Base-by-base conservation (phyloP, 2,329 filamentous ascomycete species). In the Verticillium isaacii region DNA sequence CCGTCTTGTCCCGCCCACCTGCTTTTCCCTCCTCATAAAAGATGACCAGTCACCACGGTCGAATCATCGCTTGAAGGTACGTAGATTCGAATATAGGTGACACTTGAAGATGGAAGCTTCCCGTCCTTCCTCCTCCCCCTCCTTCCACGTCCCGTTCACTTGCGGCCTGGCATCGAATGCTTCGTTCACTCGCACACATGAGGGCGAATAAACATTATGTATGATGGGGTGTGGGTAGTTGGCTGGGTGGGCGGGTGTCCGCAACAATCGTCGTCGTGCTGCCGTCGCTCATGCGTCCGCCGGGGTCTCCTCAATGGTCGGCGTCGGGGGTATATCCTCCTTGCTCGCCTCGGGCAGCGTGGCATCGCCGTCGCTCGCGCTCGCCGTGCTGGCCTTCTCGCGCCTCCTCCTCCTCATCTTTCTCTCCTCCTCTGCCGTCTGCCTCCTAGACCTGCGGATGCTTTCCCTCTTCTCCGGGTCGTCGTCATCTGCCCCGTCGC, bases 351-450 rank as follows among this genome's bases (percentile, higher is more conserved):
- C 58, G 37, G 62, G n/a, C n/a, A 32, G 58, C 60, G 63, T 62
- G 37, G 59, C 61, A 19, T 61, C 61, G 37, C 61, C 59, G 36
- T 66, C 60, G 57, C 65, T 64, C 62, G 74, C 71, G 55, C 72
- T 69, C 55, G 66, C 79, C 17, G 75, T 71, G 14, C 75, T 74
- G 11, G 82, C 81, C 69, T 85, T 89, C 63, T 89, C 85, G 65
- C 90, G 80, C 67, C 91, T 80, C 65, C 90, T 78, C 68, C 92
- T 79, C 52, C 91, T 78, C 65, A 85, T 80, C 62, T 86, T 83
- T 60, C 92, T 80, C 75, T 96, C 92, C 66, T 92, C 90, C 68
- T 95, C 91, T 1, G 91, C 91, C 64, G 86, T 92, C 72, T 93
- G 89, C 70, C 90, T 78, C 68, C 82, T 73, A 65, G 79, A 75